Evolutionary conservation across 164 flowering plant species (phyloP).

Genomic region (Vitis amurensis): DNA sequence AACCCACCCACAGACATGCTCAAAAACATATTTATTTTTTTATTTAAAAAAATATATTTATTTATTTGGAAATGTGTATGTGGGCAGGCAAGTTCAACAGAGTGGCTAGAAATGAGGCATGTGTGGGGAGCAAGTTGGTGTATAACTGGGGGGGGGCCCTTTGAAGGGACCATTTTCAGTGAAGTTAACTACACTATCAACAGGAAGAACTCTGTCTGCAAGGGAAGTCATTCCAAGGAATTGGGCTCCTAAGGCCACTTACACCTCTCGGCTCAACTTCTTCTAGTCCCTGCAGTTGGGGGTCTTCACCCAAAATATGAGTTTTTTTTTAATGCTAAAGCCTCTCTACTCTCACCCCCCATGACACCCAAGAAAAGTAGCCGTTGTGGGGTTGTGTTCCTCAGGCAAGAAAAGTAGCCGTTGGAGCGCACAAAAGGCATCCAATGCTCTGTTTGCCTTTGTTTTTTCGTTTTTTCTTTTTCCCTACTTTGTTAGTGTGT

Average conservation of each 20-base stretch:
- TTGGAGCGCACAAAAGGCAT: constrained; percentile 28
- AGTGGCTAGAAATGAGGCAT: constrained; percentile 87
- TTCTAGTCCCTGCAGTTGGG: background rate
- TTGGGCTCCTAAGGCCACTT: constrained; percentile 90
- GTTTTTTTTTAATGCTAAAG: background rate
- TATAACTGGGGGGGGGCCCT: constrained; percentile 71
- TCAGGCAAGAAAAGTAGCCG: constrained; percentile 26
- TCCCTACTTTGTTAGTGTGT: background rate
- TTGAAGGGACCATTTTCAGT: constrained; percentile 91
- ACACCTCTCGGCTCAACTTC: constrained; percentile 93
- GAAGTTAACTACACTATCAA: constrained; percentile 68
- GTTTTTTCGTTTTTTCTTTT: background rate
- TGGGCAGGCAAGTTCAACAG: constrained; percentile 63
- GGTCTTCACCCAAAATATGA: too few species aligned
- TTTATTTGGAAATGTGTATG: too few species aligned
- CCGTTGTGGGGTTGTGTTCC: constrained; percentile 17
- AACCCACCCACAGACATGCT: constrained; percentile 5
- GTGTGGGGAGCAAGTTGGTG: constrained; percentile 98
- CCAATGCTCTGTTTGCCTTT: constrained; percentile 31
- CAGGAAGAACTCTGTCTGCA: constrained; percentile 66
- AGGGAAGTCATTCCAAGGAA: constrained; percentile 83
- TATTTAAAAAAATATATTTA: too few species aligned
- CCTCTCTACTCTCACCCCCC: background rate
- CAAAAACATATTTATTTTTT: constrained; percentile 1
- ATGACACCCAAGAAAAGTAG: constrained; percentile 16